phyloP scores from a whole-genome alignment of 305 asterid genomes.

The Rubia balearica region DNA sequence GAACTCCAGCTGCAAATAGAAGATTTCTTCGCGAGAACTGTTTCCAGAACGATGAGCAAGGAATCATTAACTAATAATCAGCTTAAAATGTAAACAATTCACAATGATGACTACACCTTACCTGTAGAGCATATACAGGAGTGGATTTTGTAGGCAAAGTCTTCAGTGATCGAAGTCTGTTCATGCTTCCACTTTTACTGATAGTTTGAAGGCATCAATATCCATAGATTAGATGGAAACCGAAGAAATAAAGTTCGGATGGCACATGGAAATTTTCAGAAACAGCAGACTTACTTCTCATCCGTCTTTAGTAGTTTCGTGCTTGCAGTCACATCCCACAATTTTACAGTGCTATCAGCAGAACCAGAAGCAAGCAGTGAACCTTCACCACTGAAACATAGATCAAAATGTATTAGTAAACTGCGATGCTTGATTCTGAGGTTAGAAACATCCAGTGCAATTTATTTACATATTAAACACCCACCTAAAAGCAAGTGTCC shows the following conservation, averaged over 20 bases:
- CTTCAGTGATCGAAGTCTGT: conserved; percentile 75
- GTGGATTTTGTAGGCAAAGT: conserved; percentile 81
- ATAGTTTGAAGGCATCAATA: conserved; percentile 4
- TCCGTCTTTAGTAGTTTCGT: conserved; percentile 58
- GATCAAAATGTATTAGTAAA: background rate
- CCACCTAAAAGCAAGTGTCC: conserved; percentile 94
- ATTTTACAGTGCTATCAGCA: conserved; percentile 89
- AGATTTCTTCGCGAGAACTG: conserved; percentile 95
- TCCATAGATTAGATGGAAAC: conserved; percentile 11
- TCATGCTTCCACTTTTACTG: conserved; percentile 58
- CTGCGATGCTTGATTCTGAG: background rate
- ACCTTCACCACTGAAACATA: conserved; percentile 74
- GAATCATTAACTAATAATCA: background rate
- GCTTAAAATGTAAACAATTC: background rate
- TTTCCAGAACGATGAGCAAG: conserved; percentile 15
- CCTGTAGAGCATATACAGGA: conserved; percentile 82
- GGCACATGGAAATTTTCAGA: background rate
- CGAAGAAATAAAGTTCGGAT: background rate
- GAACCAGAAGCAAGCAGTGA: conserved; percentile 97
- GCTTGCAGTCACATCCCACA: conserved; percentile 91
- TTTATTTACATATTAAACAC: background rate
- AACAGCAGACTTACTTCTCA: conserved; percentile 49
- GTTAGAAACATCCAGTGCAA: background rate
- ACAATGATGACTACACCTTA: conserved; percentile 19
- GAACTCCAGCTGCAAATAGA: conserved; percentile 89